These are phyloP conservation scores for Naegleria fowleri DNA, from an alignment of 208 protist species.

Conservation along the genomic window DNA sequence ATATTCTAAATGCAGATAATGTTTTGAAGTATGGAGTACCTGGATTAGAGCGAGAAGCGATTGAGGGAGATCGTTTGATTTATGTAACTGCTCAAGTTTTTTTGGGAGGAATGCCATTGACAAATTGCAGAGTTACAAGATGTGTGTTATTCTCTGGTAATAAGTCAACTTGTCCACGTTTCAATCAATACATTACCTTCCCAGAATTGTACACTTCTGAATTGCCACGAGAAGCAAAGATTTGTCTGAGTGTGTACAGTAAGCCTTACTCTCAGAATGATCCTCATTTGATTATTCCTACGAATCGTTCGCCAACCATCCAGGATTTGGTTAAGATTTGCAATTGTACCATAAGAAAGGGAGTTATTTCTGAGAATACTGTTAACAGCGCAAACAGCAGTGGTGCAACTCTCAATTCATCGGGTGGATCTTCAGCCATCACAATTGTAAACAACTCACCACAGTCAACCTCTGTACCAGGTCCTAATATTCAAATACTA, in stretches of 20 bases:
- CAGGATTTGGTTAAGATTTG: background rate
- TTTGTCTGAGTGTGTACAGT: background rate
- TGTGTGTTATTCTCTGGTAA: background rate
- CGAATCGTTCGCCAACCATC: background rate
- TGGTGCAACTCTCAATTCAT: background rate
- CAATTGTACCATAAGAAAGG: background rate
- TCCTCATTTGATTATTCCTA: background rate
- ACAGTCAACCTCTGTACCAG: background rate
- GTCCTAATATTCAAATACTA: background rate
- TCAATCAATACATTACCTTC: background rate
- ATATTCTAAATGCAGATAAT: background rate
- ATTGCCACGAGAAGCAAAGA: background rate
- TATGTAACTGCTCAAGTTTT: background rate
- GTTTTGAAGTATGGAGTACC: background rate
- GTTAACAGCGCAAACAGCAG: too few relatives aligned
- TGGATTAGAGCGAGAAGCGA: background rate
- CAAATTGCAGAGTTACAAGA: background rate
- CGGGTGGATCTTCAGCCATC: background rate
- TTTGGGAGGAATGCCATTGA: background rate
- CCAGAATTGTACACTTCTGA: slow-evolving; percentile 1
- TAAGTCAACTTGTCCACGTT: background rate
- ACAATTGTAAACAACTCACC: background rate
- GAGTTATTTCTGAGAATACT: background rate
- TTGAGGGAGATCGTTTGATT: background rate
- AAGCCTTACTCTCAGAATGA: background rate